Conservation (phyloP, 1,139 yeast genomes). For the Pneumocystis murina region DNA sequence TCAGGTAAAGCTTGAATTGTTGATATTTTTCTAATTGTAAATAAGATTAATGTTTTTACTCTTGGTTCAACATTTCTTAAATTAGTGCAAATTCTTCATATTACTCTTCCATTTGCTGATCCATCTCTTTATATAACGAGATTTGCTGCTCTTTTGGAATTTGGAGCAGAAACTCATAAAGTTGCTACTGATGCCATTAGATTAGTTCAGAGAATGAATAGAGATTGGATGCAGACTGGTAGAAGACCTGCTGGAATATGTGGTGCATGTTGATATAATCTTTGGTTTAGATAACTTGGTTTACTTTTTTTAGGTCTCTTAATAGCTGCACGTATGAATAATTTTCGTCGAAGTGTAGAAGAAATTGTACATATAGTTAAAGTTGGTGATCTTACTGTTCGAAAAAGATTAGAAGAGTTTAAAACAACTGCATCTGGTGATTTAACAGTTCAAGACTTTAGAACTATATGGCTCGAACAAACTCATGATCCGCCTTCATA, state of each 20-base stretch:
- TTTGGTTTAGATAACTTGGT: neutral
- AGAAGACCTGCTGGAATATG: slow-evolving; percentile 97
- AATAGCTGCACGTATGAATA: slow-evolving; percentile 92
- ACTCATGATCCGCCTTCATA: slow-evolving; percentile 72
- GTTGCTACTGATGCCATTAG: slow-evolving; percentile 78
- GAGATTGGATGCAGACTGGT: slow-evolving; percentile 93
- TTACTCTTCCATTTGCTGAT: slow-evolving; percentile 71
- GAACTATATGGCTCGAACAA: slow-evolving; percentile 37
- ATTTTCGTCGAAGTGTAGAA: slow-evolving; percentile 76
- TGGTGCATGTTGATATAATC: slow-evolving; percentile 55
- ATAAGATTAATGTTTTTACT: slow-evolving; percentile 64
- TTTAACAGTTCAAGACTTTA: slow-evolving; percentile 57
- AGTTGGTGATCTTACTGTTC: slow-evolving; percentile 87
- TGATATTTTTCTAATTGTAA: neutral
- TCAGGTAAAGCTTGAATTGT: slow-evolving; percentile 26
- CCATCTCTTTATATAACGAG: slow-evolving; percentile 89
- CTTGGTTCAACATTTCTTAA: slow-evolving; percentile 91
- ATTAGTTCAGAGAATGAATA: slow-evolving; percentile 77
- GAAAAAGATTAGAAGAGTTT: slow-evolving; percentile 77
- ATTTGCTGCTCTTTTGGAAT: slow-evolving; percentile 74
- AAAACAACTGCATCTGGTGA: slow-evolving; percentile 59
- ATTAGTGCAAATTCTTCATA: slow-evolving; percentile 68
- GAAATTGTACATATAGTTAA: slow-evolving; percentile 93
- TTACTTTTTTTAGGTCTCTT: slow-evolving; percentile 28
- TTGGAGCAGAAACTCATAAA: slow-evolving; percentile 42